These are phyloP conservation scores for Neopestalotiopsis sp. DNA, from an alignment of 2,329 filamentous ascomycete genomes.

Conservation along the genomic window DNA sequence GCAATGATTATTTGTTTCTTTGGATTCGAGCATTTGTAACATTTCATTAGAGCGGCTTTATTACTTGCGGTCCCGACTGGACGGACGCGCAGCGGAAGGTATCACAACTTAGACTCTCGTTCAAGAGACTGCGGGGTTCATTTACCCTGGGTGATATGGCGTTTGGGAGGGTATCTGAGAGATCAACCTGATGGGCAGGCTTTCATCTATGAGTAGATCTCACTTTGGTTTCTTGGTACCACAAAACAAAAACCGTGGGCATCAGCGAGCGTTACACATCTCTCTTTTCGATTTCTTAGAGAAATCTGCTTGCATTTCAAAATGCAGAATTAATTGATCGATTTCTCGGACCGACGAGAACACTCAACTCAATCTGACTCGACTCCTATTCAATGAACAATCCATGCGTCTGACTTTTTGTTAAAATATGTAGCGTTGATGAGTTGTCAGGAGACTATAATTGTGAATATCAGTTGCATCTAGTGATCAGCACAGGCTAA, in stretches of 20 bases:
- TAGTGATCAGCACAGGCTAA: too few species aligned
- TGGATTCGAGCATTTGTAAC: background rate
- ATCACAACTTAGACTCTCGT: background rate
- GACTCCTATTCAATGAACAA: too few species aligned
- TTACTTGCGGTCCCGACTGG: background rate
- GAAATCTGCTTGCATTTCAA: background rate
- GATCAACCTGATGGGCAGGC: background rate
- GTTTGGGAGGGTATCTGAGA: background rate
- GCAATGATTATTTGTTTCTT: background rate
- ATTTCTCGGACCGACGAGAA: background rate
- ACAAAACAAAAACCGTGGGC: background rate
- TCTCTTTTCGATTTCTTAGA: background rate
- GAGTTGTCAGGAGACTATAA: too few species aligned
- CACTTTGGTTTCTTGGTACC: background rate
- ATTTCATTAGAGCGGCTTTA: slow-evolving; percentile 1
- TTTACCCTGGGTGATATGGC: background rate
- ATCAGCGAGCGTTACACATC: background rate
- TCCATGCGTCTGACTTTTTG: too few species aligned
- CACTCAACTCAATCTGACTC: too few species aligned
- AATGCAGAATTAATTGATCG: background rate
- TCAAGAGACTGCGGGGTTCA: background rate
- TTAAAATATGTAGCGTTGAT: too few species aligned
- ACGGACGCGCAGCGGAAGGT: background rate
- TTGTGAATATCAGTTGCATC: too few species aligned
- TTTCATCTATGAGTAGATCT: background rate